These are phyloP conservation scores for Suillus tomentosus DNA, from an alignment of 768 basidiomycete genomes.

Conservation along the genomic window DNA sequence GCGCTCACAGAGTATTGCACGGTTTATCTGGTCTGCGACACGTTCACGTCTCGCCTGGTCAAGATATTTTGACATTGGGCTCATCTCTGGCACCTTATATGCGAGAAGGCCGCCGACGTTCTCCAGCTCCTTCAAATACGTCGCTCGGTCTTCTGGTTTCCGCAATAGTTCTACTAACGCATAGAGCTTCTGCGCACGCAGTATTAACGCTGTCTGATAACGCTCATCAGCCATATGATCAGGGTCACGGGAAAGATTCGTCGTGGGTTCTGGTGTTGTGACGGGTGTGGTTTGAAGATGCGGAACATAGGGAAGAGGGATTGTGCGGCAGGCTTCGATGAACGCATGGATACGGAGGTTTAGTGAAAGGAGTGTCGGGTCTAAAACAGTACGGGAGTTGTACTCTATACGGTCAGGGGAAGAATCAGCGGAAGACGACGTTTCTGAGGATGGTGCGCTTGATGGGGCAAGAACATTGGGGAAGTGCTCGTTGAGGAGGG, in stretches of 20 bases:
- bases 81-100: constrained; percentile 79
- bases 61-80: constrained; percentile 75
- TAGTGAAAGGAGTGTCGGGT: constrained; percentile 74
- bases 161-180: constrained; percentile 58
- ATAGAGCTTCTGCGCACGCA: constrained; percentile 67
- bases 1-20: constrained; percentile 78
- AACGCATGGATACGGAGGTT: constrained; percentile 89
- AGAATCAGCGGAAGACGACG: constrained; percentile 23
- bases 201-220: constrained; percentile 51
- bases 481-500: constrained; percentile 69
- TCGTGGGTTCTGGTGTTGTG: constrained; percentile 13
- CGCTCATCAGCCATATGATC: constrained; percentile 36
- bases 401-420: constrained; percentile 46
- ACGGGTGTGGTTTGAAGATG: constrained; percentile 16
- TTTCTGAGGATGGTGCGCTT: constrained; percentile 11
- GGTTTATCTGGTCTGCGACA: constrained; percentile 86
- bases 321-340: constrained; percentile 80
- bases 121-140: constrained; percentile 69
- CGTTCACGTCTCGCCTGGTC: constrained; percentile 74
- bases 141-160: constrained; percentile 53
- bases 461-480: constrained; percentile 60
- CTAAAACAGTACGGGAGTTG: constrained; percentile 60
- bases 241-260: constrained; percentile 29
- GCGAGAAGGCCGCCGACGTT: constrained; percentile 79
- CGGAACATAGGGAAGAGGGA: constrained; percentile 53